A percentile compares a stretch with the other conserved stretches of the same genome.
Evolutionary conservation across 148 eudicot genomes (phyloP).

Genomic region (Nepenthes gracilis): DNA sequence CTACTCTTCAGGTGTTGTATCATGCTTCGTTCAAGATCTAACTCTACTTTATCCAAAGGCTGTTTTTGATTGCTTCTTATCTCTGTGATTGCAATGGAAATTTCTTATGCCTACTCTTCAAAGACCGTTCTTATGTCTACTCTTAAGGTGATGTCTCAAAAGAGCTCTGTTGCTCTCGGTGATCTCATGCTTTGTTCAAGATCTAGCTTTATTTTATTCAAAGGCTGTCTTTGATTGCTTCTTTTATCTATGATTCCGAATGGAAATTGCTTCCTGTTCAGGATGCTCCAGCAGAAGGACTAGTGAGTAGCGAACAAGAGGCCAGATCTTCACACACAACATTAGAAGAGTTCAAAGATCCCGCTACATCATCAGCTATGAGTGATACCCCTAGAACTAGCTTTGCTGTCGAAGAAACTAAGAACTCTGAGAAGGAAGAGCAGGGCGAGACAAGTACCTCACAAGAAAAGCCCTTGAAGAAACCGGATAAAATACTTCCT

Average conservation of each 20-base stretch:
- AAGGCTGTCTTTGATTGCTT: not conserved
- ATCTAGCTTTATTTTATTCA: not conserved
- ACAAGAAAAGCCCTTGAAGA: conserved; percentile 22
- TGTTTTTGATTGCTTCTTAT: not conserved
- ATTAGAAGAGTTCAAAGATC: conserved; percentile 12
- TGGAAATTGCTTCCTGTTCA: conserved; percentile 9
- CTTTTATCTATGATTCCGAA: not conserved
- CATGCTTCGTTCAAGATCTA: not conserved
- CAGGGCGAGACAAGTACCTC: conserved; percentile 25
- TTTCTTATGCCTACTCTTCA: not conserved
- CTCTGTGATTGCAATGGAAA: not conserved
- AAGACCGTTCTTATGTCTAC: too few relatives aligned
- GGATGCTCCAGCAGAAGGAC: conserved; percentile 19
- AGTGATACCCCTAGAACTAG: conserved; percentile 14
- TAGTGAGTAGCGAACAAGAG: conserved; percentile 14
- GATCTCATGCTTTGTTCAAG: too few relatives aligned
- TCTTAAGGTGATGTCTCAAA: too few relatives aligned
- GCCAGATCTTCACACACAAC: conserved; percentile 6
- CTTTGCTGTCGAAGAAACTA: conserved; percentile 11
- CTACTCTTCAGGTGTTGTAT: too few relatives aligned
- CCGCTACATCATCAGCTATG: conserved; percentile 11
- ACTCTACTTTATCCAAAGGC: not conserved
- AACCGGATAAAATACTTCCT: conserved; percentile 53
- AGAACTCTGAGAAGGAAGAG: conserved; percentile 16
- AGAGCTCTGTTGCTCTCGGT: too few relatives aligned